These are phyloP conservation scores for Beauveria sp. DNA, from an alignment of 2,329 filamentous ascomycete genomes.

Conservation along the genomic window DNA sequence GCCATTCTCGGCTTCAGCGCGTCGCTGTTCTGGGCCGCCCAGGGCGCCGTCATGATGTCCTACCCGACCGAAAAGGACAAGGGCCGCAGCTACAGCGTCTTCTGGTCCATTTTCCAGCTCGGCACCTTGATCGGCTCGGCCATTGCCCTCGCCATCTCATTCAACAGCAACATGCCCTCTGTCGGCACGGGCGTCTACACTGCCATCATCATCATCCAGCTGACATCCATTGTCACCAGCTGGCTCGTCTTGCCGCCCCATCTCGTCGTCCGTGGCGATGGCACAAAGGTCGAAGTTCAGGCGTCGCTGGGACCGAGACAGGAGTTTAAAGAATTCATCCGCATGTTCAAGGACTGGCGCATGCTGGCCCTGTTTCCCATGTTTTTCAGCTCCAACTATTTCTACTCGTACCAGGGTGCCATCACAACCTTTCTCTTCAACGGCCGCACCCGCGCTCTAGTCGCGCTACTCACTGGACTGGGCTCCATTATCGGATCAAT, in stretches of 20 bases:
- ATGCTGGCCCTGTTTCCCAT: conserved; percentile 5
- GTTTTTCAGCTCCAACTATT: conserved; percentile 65
- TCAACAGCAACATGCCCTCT: conserved; percentile 13
- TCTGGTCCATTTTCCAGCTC: conserved; percentile 86
- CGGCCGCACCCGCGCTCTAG: conserved; percentile 61
- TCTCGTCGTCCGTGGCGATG: conserved; percentile 12
- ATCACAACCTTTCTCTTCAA: conserved; percentile 64
- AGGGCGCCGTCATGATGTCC: conserved; percentile 74
- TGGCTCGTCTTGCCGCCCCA: conserved; percentile 14
- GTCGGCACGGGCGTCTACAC: conserved; percentile 20
- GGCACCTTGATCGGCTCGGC: conserved; percentile 70
- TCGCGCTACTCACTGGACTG: conserved; percentile 57
- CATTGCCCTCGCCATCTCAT: conserved; percentile 19
- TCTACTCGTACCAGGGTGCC: conserved; percentile 68
- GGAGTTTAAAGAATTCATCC: conserved; percentile 13
- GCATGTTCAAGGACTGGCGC: conserved; percentile 16
- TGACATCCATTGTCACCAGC: conserved; percentile 13
- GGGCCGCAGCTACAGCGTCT: conserved; percentile 74
- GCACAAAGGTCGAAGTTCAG: conserved; percentile 7
- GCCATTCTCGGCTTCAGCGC: conserved; percentile 64
- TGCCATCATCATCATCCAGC: conserved; percentile 19
- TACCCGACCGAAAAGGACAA: conserved; percentile 71
- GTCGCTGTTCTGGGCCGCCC: conserved; percentile 65
- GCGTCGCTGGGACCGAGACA: conserved; percentile 10
- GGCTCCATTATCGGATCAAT: conserved; percentile 65